phyloP scores from a whole-genome alignment of 2,329 filamentous ascomycete genomes.

The Venturia effusa region DNA sequence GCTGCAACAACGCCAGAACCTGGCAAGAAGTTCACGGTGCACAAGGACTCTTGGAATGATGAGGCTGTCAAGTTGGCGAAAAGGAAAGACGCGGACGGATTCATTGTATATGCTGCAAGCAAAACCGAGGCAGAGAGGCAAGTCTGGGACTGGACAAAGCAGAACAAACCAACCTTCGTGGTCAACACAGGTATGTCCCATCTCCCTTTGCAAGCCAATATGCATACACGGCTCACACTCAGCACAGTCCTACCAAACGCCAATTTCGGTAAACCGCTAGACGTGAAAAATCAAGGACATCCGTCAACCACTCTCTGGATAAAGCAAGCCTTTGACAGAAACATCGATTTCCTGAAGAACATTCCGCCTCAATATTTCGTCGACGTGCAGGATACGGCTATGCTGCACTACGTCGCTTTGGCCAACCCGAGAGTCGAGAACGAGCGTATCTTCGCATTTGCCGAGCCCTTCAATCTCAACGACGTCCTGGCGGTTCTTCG shows the following conservation, averaged over 20 bases:
- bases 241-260: not conserved
- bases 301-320: conserved; percentile 13
- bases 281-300: conserved; percentile 23
- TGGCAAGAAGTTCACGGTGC: not conserved
- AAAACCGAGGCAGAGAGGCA: conserved; percentile 8
- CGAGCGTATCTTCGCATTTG: conserved; percentile 12
- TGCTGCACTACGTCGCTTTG: conserved; percentile 13
- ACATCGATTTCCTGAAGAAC: conserved; percentile 10
- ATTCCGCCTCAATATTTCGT: conserved; percentile 27
- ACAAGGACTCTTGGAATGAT: conserved; percentile 10
- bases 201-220: not conserved
- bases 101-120: not conserved
- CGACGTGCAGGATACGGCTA: conserved; percentile 35
- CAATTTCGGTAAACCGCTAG: conserved; percentile 24
- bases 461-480: conserved; percentile 6
- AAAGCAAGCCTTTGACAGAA: conserved; percentile 21
- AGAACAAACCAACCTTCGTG: conserved; percentile 1
- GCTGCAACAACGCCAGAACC: conserved; percentile 3
- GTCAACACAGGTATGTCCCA: not conserved
- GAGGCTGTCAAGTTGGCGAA: conserved; percentile 1
- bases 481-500: conserved; percentile 8
- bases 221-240: not conserved
- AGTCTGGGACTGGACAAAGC: not conserved
- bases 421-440: conserved; percentile 1
- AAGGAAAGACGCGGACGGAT: not conserved